Base-by-base conservation (phyloP, 2,329 filamentous ascomycete species). In the Leptodontidium sp. region DNA sequence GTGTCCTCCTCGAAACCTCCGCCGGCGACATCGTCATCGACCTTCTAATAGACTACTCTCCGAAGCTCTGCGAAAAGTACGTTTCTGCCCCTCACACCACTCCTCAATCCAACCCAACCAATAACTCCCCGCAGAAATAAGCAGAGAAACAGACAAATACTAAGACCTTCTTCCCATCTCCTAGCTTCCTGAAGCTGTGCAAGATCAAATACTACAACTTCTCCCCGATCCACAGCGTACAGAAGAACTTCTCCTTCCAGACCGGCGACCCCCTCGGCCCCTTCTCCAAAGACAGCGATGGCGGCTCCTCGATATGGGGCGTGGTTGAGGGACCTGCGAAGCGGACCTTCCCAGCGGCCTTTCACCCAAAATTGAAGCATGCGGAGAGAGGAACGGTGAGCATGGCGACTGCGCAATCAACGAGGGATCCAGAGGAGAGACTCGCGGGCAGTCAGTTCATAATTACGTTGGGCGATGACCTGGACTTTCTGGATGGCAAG, bases 181-280 rank as follows among this genome's bases (percentile, higher is more conserved):
- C 72, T 81, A 97, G 93, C 86, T 98, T 99, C 81, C 85, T 99
- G 67, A 98, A 99, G 86, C 92, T 99, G 75, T 98, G 96, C 88
- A 98, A 98, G 83, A 85, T 94, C 82, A 99, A 98, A 84, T 99
- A 98, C 84, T 99, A 98, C 89, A 98, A 98, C 84, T 98, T 97
- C 80, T 90, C 94, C 6, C 96, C 95, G 32, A 84, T 98, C 65
- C 93, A 98, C 82, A 94, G 91, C 74, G 88, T 99, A 47, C 96
- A 98, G 79, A 96, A 95, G 80, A 90, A 93, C 81, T 98, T 98
- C 82, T 97, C 94, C 70, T 97, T 97, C 81, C 95, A 98, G 81
- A 97, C 93, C 40, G 95, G 95, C 79, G 96, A 98, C 77, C 95
- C 95, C 14, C 90, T 98, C 64, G 95, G 96, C 14, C 95, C 94